Evolutionary conservation across 73 alveolate species (phyloP), one percentile per base, ranked within the genome.

Genomic region (Paraurostyla sp.): DNA sequence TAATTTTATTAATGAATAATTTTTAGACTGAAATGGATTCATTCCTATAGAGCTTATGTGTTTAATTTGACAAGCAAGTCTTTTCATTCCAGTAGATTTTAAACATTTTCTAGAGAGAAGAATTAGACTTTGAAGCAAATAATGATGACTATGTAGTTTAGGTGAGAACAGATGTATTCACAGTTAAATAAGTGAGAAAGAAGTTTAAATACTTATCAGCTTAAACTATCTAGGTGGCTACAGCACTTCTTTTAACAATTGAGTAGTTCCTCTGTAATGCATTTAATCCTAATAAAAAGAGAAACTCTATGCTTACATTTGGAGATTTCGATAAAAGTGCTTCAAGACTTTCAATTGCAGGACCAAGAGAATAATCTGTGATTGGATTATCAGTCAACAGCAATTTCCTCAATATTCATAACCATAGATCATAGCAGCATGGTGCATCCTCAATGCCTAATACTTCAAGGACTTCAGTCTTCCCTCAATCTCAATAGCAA

Each of bases 211-310:
- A 73, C 40, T 73, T 1, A 3, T 48, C 71, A 25, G 23, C 42
- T 45, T 30, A 73, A 45, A 48, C 71, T n/a, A 16, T 73, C 11
- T 38, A 73, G 20, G 86, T 73, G 6, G 2, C 46, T 9, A 23
- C 86, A 16, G 59, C 50, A 16, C 11, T 73, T 16, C 27, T 73
- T 30, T 71, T 73, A 6, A 16, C 42, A 20, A 40, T 73, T 0
- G 86, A 73, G 29, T 46, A 73, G 46, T 18, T 45, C 22, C 40
- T 43, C 6, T 23, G 7, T 15, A 73, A 73, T 73, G 6, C 50
- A n/a, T 73, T 13, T 43, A 73, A 73, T 56, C 86, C 86, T 45
- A 73, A 73, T 73, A 73, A 73, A 43, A n/a, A 30, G 51, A 59
- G 76, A 23, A 65, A 65, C 30, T 29, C 62, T 15, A 23, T 20